phyloP scores from a whole-genome alignment of 2,329 filamentous ascomycete species.

The Trichoderma guizhouense region DNA sequence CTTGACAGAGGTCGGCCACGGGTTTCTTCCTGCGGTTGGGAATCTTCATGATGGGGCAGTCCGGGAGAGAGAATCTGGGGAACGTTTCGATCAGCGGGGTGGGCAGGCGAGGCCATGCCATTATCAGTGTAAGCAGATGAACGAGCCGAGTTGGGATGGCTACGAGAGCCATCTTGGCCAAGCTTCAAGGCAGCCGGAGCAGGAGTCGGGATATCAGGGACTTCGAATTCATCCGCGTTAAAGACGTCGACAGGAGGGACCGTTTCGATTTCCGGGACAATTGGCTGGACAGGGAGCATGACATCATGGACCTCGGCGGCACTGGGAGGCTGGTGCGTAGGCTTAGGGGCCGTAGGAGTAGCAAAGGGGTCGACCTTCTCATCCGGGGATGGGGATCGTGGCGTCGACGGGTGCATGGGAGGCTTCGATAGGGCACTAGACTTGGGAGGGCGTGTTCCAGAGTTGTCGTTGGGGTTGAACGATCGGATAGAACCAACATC shows the following conservation, averaged over 20 bases:
- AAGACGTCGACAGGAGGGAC: constrained; percentile 30
- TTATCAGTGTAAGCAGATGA: constrained; percentile 18
- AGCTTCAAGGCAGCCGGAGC: constrained; percentile 30
- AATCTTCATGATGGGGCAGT: constrained; percentile 24
- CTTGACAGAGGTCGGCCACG: constrained; percentile 38
- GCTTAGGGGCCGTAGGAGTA: constrained; percentile 32
- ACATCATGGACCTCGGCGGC: constrained; percentile 26
- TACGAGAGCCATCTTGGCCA: constrained; percentile 23
- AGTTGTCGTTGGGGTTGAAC: constrained; percentile 33
- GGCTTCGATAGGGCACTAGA: constrained; percentile 10
- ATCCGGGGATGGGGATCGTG: constrained; percentile 34
- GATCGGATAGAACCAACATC: constrained; percentile 57
- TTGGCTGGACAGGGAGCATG: constrained; percentile 32
- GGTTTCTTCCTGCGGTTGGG: constrained; percentile 34
- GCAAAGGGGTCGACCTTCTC: constrained; percentile 37
- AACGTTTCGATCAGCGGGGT: constrained; percentile 33
- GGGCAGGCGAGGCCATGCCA: constrained; percentile 18
- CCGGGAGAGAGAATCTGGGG: constrained; percentile 31
- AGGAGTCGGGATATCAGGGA: constrained; percentile 31
- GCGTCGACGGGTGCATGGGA: background rate
- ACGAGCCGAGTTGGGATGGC: constrained; percentile 22
- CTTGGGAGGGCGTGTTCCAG: constrained; percentile 46
- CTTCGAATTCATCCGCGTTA: constrained; percentile 22
- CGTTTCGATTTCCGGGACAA: constrained; percentile 40
- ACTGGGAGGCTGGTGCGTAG: constrained; percentile 25